phyloP scores from a whole-genome alignment of 176 grass and related monocot genomes.

The Zizania latifolia region DNA sequence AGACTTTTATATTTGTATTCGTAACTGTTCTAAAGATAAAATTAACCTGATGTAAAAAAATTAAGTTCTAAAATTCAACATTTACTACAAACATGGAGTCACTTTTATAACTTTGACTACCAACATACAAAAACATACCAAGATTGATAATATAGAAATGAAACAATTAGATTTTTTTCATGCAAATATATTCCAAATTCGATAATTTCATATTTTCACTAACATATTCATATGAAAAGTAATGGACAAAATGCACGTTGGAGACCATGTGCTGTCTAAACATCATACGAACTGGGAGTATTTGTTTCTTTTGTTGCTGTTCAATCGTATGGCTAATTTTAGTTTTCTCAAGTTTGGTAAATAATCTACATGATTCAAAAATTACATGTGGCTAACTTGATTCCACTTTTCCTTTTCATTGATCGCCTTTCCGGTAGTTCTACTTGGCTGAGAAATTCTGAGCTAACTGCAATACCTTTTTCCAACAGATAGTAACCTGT shows the following conservation, averaged over 20 bases:
- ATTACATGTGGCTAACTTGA: slow-evolving; percentile 33
- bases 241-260: not conserved
- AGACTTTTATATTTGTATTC: too few relatives aligned
- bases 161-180: not conserved
- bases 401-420: slow-evolving; percentile 33
- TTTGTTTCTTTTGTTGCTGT: not conserved
- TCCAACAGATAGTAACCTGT: slow-evolving; percentile 5
- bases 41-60: too few relatives aligned
- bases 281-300: not conserved
- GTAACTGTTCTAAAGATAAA: too few relatives aligned
- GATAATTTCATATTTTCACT: not conserved
- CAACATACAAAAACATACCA: not conserved
- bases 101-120: too few relatives aligned
- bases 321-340: not conserved
- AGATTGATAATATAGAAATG: not conserved
- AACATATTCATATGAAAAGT: not conserved
- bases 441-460: slow-evolving; percentile 27
- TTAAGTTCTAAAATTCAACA: too few relatives aligned
- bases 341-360: slow-evolving; percentile 7
- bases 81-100: too few relatives aligned
- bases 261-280: not conserved
- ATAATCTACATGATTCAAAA: slow-evolving; percentile 21
- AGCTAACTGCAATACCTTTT: slow-evolving; percentile 35
- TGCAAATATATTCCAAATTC: not conserved
- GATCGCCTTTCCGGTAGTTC: slow-evolving; percentile 31